Base-by-base conservation (phyloP, 805 yeast species). In the Komagataella phaffii region DNA sequence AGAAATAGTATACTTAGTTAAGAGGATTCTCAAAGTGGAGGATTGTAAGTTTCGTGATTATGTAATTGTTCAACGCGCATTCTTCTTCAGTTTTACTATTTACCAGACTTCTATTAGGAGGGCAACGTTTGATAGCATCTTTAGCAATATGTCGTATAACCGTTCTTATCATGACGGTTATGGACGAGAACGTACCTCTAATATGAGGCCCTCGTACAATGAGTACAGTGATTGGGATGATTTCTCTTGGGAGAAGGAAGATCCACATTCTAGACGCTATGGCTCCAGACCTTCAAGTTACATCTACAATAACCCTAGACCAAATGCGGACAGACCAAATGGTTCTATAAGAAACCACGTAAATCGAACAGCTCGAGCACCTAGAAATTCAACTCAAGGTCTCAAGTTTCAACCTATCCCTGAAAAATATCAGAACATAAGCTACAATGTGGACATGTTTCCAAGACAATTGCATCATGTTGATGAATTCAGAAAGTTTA, bases 381-480 rank as follows among this genome's bases (percentile, higher is more conserved):
- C n/a, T 8, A 30, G 14, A 30, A 30, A 30, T 8, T 30, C 40
- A 30, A 5, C 3, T 30, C 40, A 30, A 10, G 40, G 40, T 5
- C 40, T n/a, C 40, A 30, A 30, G 12, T 10, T 30, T 10, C 40
- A 30, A 30, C 40, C 40, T 30, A 30, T 30, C 14, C 40, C 40
- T 30, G 40, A 30, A 5, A 30, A 30, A 30, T 30, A 30, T 30
- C n/a, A 30, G 40, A 30, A 30, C 40, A 30, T 30, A 10, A 30
- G 40, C 12, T 30, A 30, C 12, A 30, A 30, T 10, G n/a, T 30
- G 8, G 40, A 30, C 40, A 50, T 48, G 10, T 52, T 55, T 10
- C 17, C 56, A 3, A 36, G 49, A 14, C 65, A 62, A 49, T 58
- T 58, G 48, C 66, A 62, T 47, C 46, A 44, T 24, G 3, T 51